Evolutionary conservation across 2,329 filamentous ascomycete species (phyloP).

Genomic region (Arthrobotrys entomopaga): DNA sequence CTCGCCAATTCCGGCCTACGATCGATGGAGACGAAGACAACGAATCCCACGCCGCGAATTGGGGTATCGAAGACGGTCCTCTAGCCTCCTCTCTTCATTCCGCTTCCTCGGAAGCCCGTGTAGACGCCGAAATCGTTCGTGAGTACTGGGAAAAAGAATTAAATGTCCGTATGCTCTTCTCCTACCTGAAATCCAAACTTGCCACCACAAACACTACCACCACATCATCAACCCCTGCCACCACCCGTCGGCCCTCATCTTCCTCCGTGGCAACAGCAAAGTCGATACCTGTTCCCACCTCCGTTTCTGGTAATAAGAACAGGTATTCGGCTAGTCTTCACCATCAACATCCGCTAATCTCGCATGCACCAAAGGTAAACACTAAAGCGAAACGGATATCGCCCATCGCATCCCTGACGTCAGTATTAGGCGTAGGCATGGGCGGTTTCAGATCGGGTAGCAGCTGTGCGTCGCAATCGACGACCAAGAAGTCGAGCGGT

Average conservation of each 20-base stretch:
- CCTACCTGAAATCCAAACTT: slow-evolving; percentile 75
- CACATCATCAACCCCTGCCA: slow-evolving; percentile 63
- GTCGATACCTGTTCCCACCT: slow-evolving; percentile 82
- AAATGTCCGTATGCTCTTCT: slow-evolving; percentile 90
- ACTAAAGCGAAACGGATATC: slow-evolving; percentile 65
- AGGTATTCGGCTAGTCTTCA: slow-evolving; percentile 58
- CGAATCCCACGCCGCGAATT: slow-evolving; percentile 68
- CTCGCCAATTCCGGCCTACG: slow-evolving; percentile 57
- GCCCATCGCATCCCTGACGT: slow-evolving; percentile 55
- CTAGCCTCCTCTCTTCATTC: slow-evolving; percentile 63
- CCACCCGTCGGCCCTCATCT: slow-evolving; percentile 64
- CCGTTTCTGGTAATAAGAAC: slow-evolving; percentile 71
- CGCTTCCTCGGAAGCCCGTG: slow-evolving; percentile 56
- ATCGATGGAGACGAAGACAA: slow-evolving; percentile 60
- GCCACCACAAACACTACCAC: slow-evolving; percentile 60
- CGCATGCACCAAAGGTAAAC: slow-evolving; percentile 60
- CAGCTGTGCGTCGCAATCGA: slow-evolving; percentile 84
- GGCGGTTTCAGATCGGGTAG: slow-evolving; percentile 64
- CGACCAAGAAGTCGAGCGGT: slow-evolving; percentile 77
- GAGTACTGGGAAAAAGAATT: slow-evolving; percentile 95
- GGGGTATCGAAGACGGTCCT: slow-evolving; percentile 70
- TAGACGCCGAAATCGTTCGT: slow-evolving; percentile 64
- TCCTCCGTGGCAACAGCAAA: slow-evolving; percentile 64
- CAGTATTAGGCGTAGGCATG: slow-evolving; percentile 52
- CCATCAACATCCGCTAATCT: slow-evolving; percentile 62